Evolutionary conservation across 495 filamentous ascomycete species (phyloP), one percentile per base, ranked within the genome.

Genomic region (Penicillium soppii): DNA sequence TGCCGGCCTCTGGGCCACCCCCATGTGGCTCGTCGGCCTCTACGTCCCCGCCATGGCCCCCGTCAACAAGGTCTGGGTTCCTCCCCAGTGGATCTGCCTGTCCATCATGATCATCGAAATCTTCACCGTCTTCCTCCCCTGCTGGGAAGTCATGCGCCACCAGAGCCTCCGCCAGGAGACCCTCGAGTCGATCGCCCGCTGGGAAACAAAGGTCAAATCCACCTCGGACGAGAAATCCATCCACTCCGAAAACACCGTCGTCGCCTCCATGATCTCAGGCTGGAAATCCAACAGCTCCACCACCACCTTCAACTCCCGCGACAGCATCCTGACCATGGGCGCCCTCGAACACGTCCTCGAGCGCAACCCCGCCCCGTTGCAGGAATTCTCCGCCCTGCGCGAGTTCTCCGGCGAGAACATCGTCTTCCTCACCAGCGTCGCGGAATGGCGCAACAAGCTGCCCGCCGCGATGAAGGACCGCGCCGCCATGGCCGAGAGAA

Each of bases 381-480:
- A 80, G 29, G 57, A 76, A 27, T 88, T 85, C 65, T 80, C 83
- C 4, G 81, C 84, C 6, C 71, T 76, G 6, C 70, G 76, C 48
- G 84, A 87, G 47, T 85, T 87, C 61, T 85, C 82, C 15, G 83
- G 80, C 25, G 84, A 87, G 62, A 88, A 87, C 66, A 81, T 88
- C 41, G 75, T 80, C 51, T 88, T 88, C 71, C 74, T 87, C 1
- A 82, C 73, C 22, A 65, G 72, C 48, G 72, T 85, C 19, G 62
- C 77, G 13, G 72, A 79, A 25, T 88, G 82, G 80, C 82, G 79
- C 55, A 43, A 44, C 37, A 49, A 50, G 10, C 48, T 70, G 0
- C 63, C 67, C 15, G 35, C 39, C 21, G 49, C 52, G 10, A 46
- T 59, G 38, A 26, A 29, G n/a, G 60, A 68, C 16, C 21, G 39